Base-by-base conservation (phyloP, 495 filamentous ascomycete genomes). In the Hyaloscypha variabilis region DNA sequence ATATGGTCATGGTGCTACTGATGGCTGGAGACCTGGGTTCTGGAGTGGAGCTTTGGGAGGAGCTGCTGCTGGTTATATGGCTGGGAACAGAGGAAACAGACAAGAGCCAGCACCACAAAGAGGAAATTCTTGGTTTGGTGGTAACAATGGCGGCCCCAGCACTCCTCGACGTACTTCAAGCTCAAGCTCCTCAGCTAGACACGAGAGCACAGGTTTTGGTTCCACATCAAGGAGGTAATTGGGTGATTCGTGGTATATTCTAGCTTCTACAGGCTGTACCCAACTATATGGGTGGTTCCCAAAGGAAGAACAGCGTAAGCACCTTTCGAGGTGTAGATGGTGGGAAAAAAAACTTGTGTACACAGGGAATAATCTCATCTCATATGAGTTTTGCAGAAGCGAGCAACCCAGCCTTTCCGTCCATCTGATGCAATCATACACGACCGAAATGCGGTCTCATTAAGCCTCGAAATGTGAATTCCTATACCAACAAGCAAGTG, bases 161-260 rank as follows among this genome's bases (percentile, higher is more conserved):
- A 72, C 72, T 29, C 75, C 77, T 11, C 69, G 76, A 42, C 73
- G 72, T n/a, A 79, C 76, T 31, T 78, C 82, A 29, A 73, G 77
- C 59, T 77, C 78, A 31, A 75, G 74, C 4, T 78, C 82, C 3
- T 75, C 79, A 21, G 73, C 85, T 8, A 86, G 87, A 63, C 84
- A 91, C 69, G 84, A 91, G 64, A 93, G 89, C 68, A 97, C 93
- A 8, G 95, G 95, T 1, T 98, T 96, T 78, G 95, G 95, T 8
- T 92, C 91, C 14, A 97, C 93, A 0, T 87, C 83, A 63, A 83
- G 95, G 63, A 85, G 94, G 69, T 97, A 78, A 54, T 56, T 54
- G 51, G 25, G 19, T 10, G 17, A 54, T 54, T 54, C 34, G 21
- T 58, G 54, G 63, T 58, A 49, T 58, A 59, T 56, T 66, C 49